These are phyloP conservation scores for Citrus glauca DNA, from an alignment of 345 rosid species.

Conservation along the genomic window DNA sequence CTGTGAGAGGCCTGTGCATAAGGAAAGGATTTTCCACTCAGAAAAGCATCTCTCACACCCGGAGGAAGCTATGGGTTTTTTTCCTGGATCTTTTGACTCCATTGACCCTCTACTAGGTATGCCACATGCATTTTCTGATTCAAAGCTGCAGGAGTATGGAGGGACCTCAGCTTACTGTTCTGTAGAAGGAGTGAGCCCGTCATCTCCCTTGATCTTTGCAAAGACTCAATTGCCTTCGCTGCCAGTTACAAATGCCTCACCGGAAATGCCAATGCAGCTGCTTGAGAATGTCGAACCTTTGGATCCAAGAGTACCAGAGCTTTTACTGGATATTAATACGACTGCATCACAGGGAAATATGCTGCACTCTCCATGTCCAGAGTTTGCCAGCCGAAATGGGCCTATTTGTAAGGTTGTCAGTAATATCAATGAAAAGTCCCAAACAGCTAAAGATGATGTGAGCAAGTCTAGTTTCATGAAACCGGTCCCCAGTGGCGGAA, in stretches of 20 bases:
- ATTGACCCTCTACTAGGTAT: constrained; percentile 40
- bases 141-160: constrained; percentile 50
- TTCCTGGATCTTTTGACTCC: constrained; percentile 44
- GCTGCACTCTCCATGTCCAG: constrained; percentile 22
- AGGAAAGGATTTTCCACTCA: constrained; percentile 30
- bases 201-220: constrained; percentile 42
- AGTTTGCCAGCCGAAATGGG: constrained; percentile 13
- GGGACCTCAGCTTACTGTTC: constrained; percentile 43
- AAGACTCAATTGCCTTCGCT: constrained; percentile 28
- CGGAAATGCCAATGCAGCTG: constrained; percentile 33
- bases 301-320: constrained; percentile 28
- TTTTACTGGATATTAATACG: constrained; percentile 29
- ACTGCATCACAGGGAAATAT: constrained; percentile 18
- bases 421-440: constrained; percentile 15
- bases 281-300: constrained; percentile 27
- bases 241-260: constrained; percentile 18
- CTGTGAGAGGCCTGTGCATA: constrained; percentile 30
- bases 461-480: constrained; percentile 6
- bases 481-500: constrained; percentile 16
- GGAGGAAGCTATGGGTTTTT: constrained; percentile 28
- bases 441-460: constrained; percentile 10
- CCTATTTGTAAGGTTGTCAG: constrained; percentile 22
- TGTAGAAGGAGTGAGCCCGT: constrained; percentile 50
- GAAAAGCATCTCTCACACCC: constrained; percentile 29
- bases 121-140: constrained; percentile 60